Evolutionary conservation across 2,329 filamentous ascomycete species (phyloP), one percentile per base, ranked within the genome.

Genomic region (Mycosphaerella sp.): DNA sequence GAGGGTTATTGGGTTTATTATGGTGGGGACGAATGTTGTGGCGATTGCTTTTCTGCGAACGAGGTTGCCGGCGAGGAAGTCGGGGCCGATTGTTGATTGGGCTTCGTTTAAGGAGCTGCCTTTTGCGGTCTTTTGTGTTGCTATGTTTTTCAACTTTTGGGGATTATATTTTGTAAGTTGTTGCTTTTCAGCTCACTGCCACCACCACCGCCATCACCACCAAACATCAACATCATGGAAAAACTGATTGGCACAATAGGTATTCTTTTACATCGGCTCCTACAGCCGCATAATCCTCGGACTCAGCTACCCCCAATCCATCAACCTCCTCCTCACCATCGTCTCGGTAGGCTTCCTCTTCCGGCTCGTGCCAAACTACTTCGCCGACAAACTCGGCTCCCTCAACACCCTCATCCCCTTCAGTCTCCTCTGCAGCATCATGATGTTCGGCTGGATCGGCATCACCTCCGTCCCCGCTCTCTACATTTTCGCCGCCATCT

Each of bases 401-500:
- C 68, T 82, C 42, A 83, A 83, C 58, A 72, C 74, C 1, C 71
- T 80, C 21, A 73, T 80, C n/a, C 73, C 79, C 0, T 73, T 75
- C 44, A 71, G 70, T 2, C 62, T 75, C 9, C 52, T 73, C 3
- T 70, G 77, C 2, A 71, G 72, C 1, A 63, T 76, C 12, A 67
- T 79, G 52, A 65, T 80, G 30, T 81, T 75, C 58, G 73, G 71
- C 46, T 85, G 82, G 82, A 73, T 75, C 1, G 75, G 71, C 0
- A 77, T 84, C 1, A 54, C 64, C 7, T 65, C 61, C 2, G 49
- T 61, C 8, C 55, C 60, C 4, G 67, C 68, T 0, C 54, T 78
- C 0, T 75, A 71, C 50, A 68, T 64, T 0, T 78, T 75, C 58
- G 69, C 71, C 0, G 66, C 71, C 1, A 59, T 73, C 8, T 75